Evolutionary conservation across 305 asterid species (phyloP).

Genomic region (Fraxinus nigra): DNA sequence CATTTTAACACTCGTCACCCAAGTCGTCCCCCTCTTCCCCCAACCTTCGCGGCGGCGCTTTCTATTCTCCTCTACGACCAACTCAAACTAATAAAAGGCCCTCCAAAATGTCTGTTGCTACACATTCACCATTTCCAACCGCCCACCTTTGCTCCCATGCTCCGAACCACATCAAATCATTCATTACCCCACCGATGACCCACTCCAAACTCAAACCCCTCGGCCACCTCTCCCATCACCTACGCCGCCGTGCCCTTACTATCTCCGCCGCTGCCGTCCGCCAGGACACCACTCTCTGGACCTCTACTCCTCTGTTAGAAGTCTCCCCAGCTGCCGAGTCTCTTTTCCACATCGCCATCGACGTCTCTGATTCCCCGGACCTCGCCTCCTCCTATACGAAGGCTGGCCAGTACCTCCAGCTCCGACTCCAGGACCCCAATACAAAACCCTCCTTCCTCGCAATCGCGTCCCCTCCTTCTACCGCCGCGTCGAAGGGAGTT

Average conservation of each 20-base stretch:
- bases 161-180: conserved; percentile 35
- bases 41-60: conserved; percentile 59
- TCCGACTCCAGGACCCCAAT: conserved; percentile 49
- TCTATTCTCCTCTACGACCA: conserved; percentile 34
- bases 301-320: conserved; percentile 48
- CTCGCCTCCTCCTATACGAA: conserved; percentile 57
- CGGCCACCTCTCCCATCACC: conserved; percentile 38
- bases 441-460: conserved; percentile 66
- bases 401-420: conserved; percentile 82
- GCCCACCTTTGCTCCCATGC: conserved; percentile 52
- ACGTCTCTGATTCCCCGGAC: conserved; percentile 74
- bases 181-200: conserved; percentile 51
- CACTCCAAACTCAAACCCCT: conserved; percentile 39
- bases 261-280: conserved; percentile 59
- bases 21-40: conserved; percentile 8
- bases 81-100: conserved; percentile 17
- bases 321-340: conserved; percentile 76
- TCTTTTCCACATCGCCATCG: conserved; percentile 56
- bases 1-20: neutral
- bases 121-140: conserved; percentile 35
- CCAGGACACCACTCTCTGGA: conserved; percentile 54
- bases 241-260: conserved; percentile 38
- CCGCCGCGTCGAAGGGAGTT: conserved; percentile 51
- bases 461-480: conserved; percentile 77
- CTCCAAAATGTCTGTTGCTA: conserved; percentile 45